These are phyloP conservation scores for Ceratorhiza oryzae-sativae DNA, from an alignment of 1,284 basidiomycete species.

Conservation along the genomic window DNA sequence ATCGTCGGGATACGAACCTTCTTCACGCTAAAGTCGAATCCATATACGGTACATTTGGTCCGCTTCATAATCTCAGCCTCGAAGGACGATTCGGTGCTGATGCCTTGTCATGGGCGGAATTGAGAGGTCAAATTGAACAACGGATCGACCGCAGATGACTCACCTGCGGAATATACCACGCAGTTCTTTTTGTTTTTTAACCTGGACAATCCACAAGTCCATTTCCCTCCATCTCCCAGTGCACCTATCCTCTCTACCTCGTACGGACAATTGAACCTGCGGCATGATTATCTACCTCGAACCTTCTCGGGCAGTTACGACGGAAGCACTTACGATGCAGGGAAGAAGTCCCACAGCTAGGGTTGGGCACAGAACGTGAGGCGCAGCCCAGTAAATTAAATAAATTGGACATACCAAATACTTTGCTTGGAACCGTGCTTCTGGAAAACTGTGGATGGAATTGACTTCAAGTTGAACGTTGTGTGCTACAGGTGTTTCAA, in stretches of 20 bases:
- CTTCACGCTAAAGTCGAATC: conserved; percentile 66
- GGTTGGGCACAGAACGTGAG: not conserved
- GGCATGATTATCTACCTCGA: too few species aligned
- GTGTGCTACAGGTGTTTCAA: not conserved
- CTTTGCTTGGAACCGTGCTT: not conserved
- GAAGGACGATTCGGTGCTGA: conserved; percentile 46
- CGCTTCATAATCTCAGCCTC: conserved; percentile 56
- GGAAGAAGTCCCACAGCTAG: conserved; percentile 45
- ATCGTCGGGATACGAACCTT: conserved; percentile 58
- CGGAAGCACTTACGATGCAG: conserved; percentile 40
- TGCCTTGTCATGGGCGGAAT: conserved; percentile 38
- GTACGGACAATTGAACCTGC: conserved; percentile 45
- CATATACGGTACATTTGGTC: conserved; percentile 68
- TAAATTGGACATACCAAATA: not conserved
- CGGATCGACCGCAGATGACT: not conserved
- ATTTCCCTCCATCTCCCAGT: conserved; percentile 45
- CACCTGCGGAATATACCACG: conserved; percentile 45
- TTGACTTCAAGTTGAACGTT: too few species aligned
- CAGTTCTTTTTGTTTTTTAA: conserved; percentile 42
- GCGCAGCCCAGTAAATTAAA: not conserved
- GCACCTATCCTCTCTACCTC: conserved; percentile 43
- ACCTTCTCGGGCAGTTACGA: too few species aligned
- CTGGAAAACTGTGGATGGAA: conserved; percentile 6
- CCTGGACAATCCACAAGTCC: conserved; percentile 44
- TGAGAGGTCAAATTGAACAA: not conserved